These are phyloP conservation scores for Neurospora sp. DNA, from an alignment of 495 filamentous ascomycete genomes.

Conservation along the genomic window DNA sequence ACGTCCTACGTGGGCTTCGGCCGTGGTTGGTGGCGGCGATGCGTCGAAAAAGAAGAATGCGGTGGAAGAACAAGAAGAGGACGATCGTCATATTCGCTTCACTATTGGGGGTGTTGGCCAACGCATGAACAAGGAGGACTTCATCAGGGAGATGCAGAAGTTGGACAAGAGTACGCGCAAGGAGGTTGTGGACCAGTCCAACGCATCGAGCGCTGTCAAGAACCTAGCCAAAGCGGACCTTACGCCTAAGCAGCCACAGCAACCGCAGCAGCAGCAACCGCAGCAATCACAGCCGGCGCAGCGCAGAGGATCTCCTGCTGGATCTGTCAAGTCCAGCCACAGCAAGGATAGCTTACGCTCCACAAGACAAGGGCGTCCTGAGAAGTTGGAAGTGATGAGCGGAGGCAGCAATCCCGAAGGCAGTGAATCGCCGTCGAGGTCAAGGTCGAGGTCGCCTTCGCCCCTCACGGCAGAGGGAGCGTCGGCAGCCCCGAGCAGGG, in stretches of 20 bases:
- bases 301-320: conserved; percentile 1
- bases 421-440: conserved; percentile 9
- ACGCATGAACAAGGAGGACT: conserved; percentile 84
- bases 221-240: conserved; percentile 42
- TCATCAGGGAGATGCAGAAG: conserved; percentile 71
- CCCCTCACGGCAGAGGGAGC: conserved; percentile 2
- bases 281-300: neutral
- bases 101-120: conserved; percentile 62
- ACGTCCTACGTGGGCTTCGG: conserved; percentile 33
- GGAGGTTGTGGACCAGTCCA: conserved; percentile 58
- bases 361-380: conserved; percentile 1
- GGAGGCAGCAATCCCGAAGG: conserved; percentile 9
- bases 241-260: conserved; percentile 10
- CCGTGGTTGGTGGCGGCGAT: conserved; percentile 39
- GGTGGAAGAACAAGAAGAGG: conserved; percentile 46
- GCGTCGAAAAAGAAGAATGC: conserved; percentile 30
- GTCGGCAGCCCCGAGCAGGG: conserved; percentile 9
- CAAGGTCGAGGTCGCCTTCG: neutral
- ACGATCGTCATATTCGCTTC: conserved; percentile 79
- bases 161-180: conserved; percentile 68
- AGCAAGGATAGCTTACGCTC: neutral
- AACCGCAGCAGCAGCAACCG: conserved; percentile 5
- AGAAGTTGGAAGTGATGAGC: conserved; percentile 7
- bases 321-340: neutral
- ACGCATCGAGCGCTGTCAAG: conserved; percentile 49